Conservation (phyloP, 306 rosid genomes). For the Malus fusca region DNA sequence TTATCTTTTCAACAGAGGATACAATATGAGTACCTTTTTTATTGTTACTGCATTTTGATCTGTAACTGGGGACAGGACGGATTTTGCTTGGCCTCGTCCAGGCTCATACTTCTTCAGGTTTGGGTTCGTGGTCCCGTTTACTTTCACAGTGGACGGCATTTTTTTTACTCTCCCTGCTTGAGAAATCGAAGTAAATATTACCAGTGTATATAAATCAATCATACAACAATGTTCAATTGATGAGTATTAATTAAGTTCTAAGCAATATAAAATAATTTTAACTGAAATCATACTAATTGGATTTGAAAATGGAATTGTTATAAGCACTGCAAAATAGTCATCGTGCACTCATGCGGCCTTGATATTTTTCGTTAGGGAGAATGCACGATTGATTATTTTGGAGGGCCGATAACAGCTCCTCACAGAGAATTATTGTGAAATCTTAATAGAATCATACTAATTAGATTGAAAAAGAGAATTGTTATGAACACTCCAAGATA, state of each 20-base stretch:
- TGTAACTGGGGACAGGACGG: conserved; percentile 40
- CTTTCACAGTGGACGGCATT: conserved; percentile 50
- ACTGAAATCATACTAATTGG: background rate
- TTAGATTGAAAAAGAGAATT: background rate
- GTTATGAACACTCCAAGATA: background rate
- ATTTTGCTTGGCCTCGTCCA: conserved; percentile 20
- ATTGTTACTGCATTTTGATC: conserved; percentile 36
- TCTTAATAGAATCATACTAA: background rate
- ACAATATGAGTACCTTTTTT: conserved; percentile 41
- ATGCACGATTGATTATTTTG: background rate
- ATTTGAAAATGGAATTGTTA: background rate
- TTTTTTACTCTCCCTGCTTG: background rate
- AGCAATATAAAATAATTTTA: background rate
- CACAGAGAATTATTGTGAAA: background rate
- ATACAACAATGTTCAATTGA: background rate
- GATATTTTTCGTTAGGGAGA: background rate
- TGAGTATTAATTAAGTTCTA: background rate
- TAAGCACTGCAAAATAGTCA: background rate
- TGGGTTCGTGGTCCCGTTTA: conserved; percentile 14
- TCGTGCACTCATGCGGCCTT: background rate
- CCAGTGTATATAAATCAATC: background rate
- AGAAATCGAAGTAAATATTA: background rate
- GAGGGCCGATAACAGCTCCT: background rate
- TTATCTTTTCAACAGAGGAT: background rate
- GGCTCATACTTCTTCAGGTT: conserved; percentile 20